Evolutionary conservation across 2,329 filamentous ascomycete species (phyloP), one percentile per base, ranked within the genome.

Genomic region (Alternaria sp.): DNA sequence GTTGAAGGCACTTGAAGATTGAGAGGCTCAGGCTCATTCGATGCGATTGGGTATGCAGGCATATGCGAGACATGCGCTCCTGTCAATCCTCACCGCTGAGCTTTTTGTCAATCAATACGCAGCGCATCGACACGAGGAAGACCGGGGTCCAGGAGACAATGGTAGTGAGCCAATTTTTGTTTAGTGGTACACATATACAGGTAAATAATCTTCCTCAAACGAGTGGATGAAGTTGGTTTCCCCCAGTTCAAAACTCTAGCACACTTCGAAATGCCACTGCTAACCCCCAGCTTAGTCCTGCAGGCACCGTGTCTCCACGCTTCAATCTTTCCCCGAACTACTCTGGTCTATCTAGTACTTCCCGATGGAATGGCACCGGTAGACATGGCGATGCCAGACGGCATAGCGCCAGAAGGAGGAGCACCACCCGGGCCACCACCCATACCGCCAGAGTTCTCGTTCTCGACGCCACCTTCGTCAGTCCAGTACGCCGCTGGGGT

Each of bases 401-500:
- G 47, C 26, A 51, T 51, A 51, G 49, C 30, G 21, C 49, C 59
- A 18, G 62, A 63, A 11, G 30, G 49, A 53, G 30, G 49, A 53
- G 49, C 20, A 53, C 49, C 28, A 15, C 30, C 30, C 5, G 30
- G 28, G 30, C 49, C 49, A 11, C 49, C 49, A 23, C 49, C 30
- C 49, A 53, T 37, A 21, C 28, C 49, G 14, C 28, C 49, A 53
- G 49, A 37, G 12, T 53, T 37, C 20, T 37, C 49, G 15, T 77
- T 71, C 23, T 59, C 63, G 59, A 76, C 71, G 41, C 75, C 76
- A 26, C 76, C 76, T n/a, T 77, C 66, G 15, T 65, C 68, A 15
- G 71, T 74, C 49, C 65, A 66, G 51, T 68, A 70, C 2, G 67
- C 75, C 45, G 75, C 75, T 37, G 74, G 72, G 23, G 67, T 74